Conservation (phyloP, 805 yeast genomes). For the Kodamaea laetipori region DNA sequence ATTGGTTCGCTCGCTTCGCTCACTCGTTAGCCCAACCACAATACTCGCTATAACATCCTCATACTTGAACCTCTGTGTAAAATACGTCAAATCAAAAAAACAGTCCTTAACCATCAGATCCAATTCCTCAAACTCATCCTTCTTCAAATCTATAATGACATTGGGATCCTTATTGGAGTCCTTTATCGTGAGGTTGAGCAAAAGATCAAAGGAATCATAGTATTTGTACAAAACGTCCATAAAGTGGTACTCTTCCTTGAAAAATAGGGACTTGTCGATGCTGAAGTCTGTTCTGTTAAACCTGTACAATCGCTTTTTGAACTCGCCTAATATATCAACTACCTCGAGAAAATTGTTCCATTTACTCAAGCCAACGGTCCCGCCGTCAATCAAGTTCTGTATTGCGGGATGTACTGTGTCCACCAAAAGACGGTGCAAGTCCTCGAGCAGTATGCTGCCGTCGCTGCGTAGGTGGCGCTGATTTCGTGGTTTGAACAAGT, state of each 20-base stretch:
- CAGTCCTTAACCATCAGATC: constrained; percentile 17
- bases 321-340: constrained; percentile 3
- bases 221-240: constrained; percentile 13
- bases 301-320: constrained; percentile 3
- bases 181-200: constrained; percentile 8
- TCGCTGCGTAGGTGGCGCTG: background rate
- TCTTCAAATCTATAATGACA: constrained; percentile 13
- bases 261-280: constrained; percentile 3
- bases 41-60: constrained; percentile 11
- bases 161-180: constrained; percentile 4
- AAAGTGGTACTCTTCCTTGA: constrained; percentile 16
- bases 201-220: constrained; percentile 11
- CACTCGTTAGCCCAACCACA: constrained; percentile 1
- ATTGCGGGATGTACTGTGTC: constrained; percentile 5
- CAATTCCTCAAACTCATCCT: constrained; percentile 17
- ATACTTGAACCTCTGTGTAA: constrained; percentile 15
- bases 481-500: background rate
- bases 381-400: constrained; percentile 6
- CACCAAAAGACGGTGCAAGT: constrained; percentile 4
- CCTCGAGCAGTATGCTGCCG: background rate
- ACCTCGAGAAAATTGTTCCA: background rate
- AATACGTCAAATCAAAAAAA: constrained; percentile 18
- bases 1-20: constrained; percentile 3
- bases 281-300: background rate
- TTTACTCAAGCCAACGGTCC: constrained; percentile 15